Base-by-base conservation (phyloP, 2,329 filamentous ascomycete genomes). In the Stagonosporopsis vannaccii region DNA sequence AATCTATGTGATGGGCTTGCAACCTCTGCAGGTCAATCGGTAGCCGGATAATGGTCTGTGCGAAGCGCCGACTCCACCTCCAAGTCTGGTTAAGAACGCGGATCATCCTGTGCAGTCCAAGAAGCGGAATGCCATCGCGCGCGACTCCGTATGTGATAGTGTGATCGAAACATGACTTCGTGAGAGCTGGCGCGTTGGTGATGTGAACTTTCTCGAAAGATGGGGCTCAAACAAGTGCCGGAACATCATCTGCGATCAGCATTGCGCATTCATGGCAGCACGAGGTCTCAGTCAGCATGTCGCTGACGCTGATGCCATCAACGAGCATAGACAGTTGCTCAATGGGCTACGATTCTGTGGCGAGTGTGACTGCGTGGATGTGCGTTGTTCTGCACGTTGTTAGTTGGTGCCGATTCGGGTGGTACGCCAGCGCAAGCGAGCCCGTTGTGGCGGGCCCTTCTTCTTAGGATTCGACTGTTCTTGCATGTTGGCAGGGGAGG, bases 41-140 rank as follows among this genome's bases (percentile, higher is more conserved):
- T 51, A 63, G 59, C 61, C 55, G 62, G 57, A 37, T 59, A 52
- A 56, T 62, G 56, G 61, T 59, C 60, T 49, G 56, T 56, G 62
- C 49, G 69, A 72, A 71, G 69, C 70, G 70, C 70, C 66, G 63
- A 59, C 63, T 66, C 62, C 61, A 59, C 60, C 49, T 39, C 11
- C 33, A 46, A 57, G 37, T 41, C 46, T 39, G 28, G 40, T 39
- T 40, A 30, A 62, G 43, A 59, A 41, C 52, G 51, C 52, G 44
- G 46, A 56, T 49, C 57, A 39, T 48, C 37, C 36, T 37, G 55
- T 58, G 46, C 61, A 58, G 44, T 53, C 45, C 37, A 35, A 49
- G 22, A 43, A 25, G 33, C 51, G 32, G 20, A 43, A 17, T 28
- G 11, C 37, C 54, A 56, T 51, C 53, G 55, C 62, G 59, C 58